Conservation (phyloP, 257 asterid genomes). For the Nicotiana paniculata region DNA sequence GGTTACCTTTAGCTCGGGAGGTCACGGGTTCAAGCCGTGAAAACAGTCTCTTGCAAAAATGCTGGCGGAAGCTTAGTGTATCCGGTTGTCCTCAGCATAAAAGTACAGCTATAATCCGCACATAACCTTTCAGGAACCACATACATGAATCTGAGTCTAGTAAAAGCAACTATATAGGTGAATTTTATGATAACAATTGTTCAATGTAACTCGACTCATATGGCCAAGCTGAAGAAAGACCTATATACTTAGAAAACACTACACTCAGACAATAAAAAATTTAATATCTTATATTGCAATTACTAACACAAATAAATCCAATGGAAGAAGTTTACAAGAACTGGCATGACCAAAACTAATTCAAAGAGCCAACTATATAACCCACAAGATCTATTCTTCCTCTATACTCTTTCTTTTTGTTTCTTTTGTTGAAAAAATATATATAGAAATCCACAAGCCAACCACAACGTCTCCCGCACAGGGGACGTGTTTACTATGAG, state of each 20-base stretch:
- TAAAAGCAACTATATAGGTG: neutral
- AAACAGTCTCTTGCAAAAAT: too few relatives aligned
- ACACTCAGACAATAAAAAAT: constrained; percentile 5
- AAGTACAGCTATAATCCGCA: neutral
- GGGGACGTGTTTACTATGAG: neutral
- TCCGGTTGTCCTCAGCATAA: too few relatives aligned
- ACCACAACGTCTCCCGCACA: neutral
- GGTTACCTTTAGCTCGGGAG: neutral
- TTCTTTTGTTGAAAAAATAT: constrained; percentile 20
- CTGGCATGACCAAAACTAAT: constrained; percentile 19
- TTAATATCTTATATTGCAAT: constrained; percentile 32
- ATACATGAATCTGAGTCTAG: neutral
- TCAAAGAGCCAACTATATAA: constrained; percentile 22
- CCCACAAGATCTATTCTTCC: neutral
- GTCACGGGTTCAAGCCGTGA: too few relatives aligned
- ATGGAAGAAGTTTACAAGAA: constrained; percentile 15
- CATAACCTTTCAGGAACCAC: neutral
- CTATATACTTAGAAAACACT: neutral
- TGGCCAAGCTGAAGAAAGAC: neutral
- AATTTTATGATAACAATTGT: neutral
- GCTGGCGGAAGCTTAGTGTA: too few relatives aligned
- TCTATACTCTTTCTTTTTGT: constrained; percentile 21
- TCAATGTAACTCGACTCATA: neutral
- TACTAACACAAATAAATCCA: constrained; percentile 59
- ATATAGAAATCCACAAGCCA: constrained; percentile 20